Base-by-base conservation (phyloP, 2,329 filamentous ascomycete species). In the Stagonosporopsis chrysanthemi region DNA sequence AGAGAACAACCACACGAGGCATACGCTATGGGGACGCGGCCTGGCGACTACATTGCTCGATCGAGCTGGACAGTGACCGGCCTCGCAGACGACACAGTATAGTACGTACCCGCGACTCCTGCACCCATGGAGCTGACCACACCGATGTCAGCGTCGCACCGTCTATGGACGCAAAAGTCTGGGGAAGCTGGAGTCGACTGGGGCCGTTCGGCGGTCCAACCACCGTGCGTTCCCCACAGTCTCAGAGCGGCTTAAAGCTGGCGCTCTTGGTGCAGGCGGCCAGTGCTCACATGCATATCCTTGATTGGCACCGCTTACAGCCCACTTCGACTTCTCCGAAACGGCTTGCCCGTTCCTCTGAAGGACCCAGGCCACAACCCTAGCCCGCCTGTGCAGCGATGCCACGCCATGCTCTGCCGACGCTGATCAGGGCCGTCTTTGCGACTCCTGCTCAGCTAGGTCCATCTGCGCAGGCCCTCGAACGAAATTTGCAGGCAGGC, bases 161-260 rank as follows among this genome's bases (percentile, higher is more conserved):
- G 60, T 55, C 52, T 51, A 47, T 57, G 59, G 36, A 14, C 42
- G 47, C 46, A 49, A 56, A 65, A 70, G 66, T 58, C 66, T 68
- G 66, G 67, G 66, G 66, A 66, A 70, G 57, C 63, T 62, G 59
- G 56, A 60, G 47, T 56, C 40, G 48, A 55, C 15, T 41, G 40
- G 52, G 41, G 40, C 46, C 41, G 28, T 42, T 51, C 26, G 43
- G 53, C 53, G 57, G 53, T 17, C 56, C 50, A 44, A 46, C 42
- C 48, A 54, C 24, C 26, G 56, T 61, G 51, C 54, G 56, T 60
- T 62, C 63, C 63, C 65, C 65, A 63, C 59, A 64, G 56, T 67
- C 53, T 48, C 56, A 63, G 60, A 62, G 31, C 8, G 44, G 58
- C 28, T 58, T 69, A 67, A 64, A 52, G 38, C 36, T 24, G 56